Conservation (phyloP, 768 basidiomycete genomes). For the Suillus paluster region DNA sequence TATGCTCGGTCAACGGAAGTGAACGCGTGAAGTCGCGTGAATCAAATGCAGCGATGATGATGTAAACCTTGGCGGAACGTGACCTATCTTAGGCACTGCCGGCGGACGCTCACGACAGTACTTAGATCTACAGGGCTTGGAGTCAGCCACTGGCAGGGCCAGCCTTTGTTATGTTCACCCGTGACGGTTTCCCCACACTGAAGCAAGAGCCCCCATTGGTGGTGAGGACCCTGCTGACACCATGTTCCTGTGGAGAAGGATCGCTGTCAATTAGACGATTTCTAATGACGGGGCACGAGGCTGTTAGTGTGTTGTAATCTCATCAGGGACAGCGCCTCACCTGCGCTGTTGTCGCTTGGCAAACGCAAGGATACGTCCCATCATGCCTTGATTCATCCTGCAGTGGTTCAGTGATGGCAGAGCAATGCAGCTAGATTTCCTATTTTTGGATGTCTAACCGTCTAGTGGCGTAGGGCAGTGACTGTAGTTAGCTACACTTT, state of each 20-base stretch:
- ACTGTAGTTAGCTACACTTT: background rate
- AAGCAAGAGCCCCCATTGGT: background rate
- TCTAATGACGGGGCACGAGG: background rate
- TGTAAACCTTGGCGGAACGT: background rate
- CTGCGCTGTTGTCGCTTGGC: background rate
- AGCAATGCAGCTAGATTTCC: background rate
- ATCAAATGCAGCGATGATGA: background rate
- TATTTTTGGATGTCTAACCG: background rate
- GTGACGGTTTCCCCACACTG: background rate
- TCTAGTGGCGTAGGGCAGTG: background rate
- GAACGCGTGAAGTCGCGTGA: background rate
- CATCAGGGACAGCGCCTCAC: background rate
- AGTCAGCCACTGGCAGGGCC: too few relatives aligned
- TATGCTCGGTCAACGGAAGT: background rate
- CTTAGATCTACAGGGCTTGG: too few relatives aligned
- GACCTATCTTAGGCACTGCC: background rate
- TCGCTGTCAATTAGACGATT: background rate
- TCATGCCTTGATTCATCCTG: background rate
- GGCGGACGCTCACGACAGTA: background rate
- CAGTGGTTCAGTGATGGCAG: background rate
- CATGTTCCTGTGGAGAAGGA: conserved; percentile 10
- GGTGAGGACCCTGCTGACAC: background rate
- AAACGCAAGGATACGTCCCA: background rate
- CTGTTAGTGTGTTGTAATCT: background rate
- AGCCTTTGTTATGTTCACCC: too few relatives aligned